A percentile compares a stretch with the other conserved stretches of the same genome.
These are phyloP conservation scores for Phylloporus sp. DNA, from an alignment of 768 basidiomycete species.

Conservation along the genomic window DNA sequence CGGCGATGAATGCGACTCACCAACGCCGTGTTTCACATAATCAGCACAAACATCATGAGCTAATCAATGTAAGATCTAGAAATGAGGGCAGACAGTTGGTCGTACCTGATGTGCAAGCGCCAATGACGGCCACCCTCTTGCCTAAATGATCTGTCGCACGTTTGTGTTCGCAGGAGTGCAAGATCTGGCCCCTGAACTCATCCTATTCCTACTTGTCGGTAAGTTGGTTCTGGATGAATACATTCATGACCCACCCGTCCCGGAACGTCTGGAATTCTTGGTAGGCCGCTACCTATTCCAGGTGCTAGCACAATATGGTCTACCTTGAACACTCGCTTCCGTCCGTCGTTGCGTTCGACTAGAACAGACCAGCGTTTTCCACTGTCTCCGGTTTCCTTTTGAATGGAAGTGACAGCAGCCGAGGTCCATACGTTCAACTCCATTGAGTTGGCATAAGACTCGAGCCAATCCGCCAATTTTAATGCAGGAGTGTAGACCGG, in stretches of 20 bases:
- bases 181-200: slow-evolving; percentile 56
- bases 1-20: slow-evolving; percentile 23
- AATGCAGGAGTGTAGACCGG: slow-evolving; percentile 53
- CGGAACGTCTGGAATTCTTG: slow-evolving; percentile 42
- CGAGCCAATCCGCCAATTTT: slow-evolving; percentile 65
- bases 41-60: slow-evolving; percentile 51
- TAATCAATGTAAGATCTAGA: slow-evolving; percentile 9
- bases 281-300: slow-evolving; percentile 45
- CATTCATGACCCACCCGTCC: slow-evolving; percentile 34
- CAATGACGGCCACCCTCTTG: slow-evolving; percentile 70
- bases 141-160: slow-evolving; percentile 54
- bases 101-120: slow-evolving; percentile 57
- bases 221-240: background rate
- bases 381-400: slow-evolving; percentile 25
- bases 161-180: slow-evolving; percentile 58
- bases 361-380: slow-evolving; percentile 43
- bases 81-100: slow-evolving; percentile 18
- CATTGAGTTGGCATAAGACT: slow-evolving; percentile 54
- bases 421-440: slow-evolving; percentile 68
- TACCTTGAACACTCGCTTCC: slow-evolving; percentile 38
- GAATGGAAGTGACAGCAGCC: slow-evolving; percentile 29
- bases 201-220: slow-evolving; percentile 34
- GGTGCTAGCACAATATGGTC: slow-evolving; percentile 48
- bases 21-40: slow-evolving; percentile 42
- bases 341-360: slow-evolving; percentile 34